Percentiles rank a stretch among this genome's conserved stretches.
These are phyloP conservation scores for Phaffomyces opuntiae DNA, from an alignment of 805 yeast species.

Conservation along the genomic window DNA sequence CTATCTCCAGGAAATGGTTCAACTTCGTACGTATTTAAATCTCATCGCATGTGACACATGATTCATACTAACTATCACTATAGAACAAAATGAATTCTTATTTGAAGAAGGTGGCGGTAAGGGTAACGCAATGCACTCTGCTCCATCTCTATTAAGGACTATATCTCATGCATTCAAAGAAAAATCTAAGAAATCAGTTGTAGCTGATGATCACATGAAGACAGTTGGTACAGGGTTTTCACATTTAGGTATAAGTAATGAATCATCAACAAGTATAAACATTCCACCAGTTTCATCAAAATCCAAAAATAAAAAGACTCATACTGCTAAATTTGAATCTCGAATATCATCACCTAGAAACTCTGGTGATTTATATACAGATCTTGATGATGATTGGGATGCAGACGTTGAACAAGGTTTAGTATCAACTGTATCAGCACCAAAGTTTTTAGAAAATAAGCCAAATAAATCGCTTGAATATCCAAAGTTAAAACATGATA, in stretches of 20 bases:
- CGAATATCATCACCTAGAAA: constrained; percentile 19
- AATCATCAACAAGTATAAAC: constrained; percentile 12
- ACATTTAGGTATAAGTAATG: constrained; percentile 37
- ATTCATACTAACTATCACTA: constrained; percentile 3
- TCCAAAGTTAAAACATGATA: constrained; percentile 18
- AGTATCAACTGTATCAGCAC: constrained; percentile 20
- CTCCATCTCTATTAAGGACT: constrained; percentile 24
- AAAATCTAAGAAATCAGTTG: constrained; percentile 21
- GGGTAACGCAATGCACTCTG: constrained; percentile 48
- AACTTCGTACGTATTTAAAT: constrained; percentile 22
- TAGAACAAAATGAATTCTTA: constrained; percentile 46
- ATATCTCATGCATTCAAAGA: constrained; percentile 23
- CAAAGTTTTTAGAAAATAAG: constrained; percentile 25
- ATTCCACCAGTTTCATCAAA: constrained; percentile 7
- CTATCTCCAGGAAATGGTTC: constrained; percentile 31
- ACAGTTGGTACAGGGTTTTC: constrained; percentile 52
- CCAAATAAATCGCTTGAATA: constrained; percentile 17
- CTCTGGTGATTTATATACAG: constrained; percentile 41
- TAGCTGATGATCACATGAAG: constrained; percentile 28
- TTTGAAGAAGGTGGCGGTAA: constrained; percentile 66
- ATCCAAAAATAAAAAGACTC: constrained; percentile 2
- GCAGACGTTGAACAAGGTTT: constrained; percentile 51
- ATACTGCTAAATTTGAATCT: constrained; percentile 5
- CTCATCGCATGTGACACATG: neutral
- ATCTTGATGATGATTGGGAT: constrained; percentile 91